phyloP scores from a whole-genome alignment of 1,284 basidiomycete species.

The Inonotus obliquus region DNA sequence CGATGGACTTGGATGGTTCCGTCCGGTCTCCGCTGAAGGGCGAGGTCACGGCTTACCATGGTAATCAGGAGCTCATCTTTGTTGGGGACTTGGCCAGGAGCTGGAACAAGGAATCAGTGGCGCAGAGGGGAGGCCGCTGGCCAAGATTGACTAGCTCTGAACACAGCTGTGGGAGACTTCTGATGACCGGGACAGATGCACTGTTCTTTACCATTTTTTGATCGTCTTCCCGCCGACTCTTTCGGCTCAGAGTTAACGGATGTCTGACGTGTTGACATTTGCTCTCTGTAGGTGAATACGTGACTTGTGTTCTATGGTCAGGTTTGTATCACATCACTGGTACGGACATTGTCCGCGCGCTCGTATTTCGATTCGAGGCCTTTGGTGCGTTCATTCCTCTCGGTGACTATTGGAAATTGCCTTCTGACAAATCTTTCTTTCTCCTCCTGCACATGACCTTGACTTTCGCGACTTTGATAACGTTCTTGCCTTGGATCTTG shows the following conservation, averaged over 20 bases:
- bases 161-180: not conserved
- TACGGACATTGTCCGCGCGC: slow-evolving; percentile 45
- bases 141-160: not conserved
- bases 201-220: too few relatives aligned
- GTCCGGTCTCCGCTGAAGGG: not conserved
- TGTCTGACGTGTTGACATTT: slow-evolving; percentile 36
- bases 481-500: not conserved
- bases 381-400: slow-evolving; percentile 42
- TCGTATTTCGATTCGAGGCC: slow-evolving; percentile 71
- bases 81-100: not conserved
- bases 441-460: not conserved
- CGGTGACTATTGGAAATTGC: slow-evolving; percentile 26
- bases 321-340: slow-evolving; percentile 89
- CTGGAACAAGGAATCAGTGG: not conserved
- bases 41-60: not conserved
- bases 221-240: not conserved
- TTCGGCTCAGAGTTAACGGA: not conserved
- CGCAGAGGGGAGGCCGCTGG: not conserved
- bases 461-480: not conserved
- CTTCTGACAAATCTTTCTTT: not conserved
- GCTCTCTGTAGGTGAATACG: slow-evolving; percentile 82
- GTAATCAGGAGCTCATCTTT: not conserved
- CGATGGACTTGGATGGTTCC: not conserved
- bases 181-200: too few relatives aligned
- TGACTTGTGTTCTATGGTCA: slow-evolving; percentile 87